Conservation (phyloP, 2,329 filamentous ascomycete genomes). For the Ophidiomyces ophidiicola region DNA sequence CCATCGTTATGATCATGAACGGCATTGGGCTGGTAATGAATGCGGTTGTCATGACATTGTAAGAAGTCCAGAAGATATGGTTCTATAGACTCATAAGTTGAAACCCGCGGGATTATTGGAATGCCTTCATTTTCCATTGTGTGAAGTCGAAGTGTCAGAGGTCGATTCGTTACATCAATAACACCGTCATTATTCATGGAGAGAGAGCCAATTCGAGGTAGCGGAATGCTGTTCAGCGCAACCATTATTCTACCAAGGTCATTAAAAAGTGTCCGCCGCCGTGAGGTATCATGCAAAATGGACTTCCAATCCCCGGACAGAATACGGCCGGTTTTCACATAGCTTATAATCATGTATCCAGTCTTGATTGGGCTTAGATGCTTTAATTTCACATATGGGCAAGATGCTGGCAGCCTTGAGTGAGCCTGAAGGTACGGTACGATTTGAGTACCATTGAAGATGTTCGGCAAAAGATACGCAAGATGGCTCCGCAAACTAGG, state of each 20-base stretch:
- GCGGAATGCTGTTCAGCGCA: slow-evolving; percentile 14
- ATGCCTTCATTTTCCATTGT: slow-evolving; percentile 20
- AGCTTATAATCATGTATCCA: slow-evolving; percentile 24
- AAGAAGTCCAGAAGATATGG: slow-evolving; percentile 21
- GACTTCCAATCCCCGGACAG: slow-evolving; percentile 20
- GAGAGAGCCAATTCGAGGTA: too few species aligned
- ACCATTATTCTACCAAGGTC: slow-evolving; percentile 19
- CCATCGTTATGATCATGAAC: slow-evolving; percentile 12
- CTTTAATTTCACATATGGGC: slow-evolving; percentile 18
- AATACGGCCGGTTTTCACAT: slow-evolving; percentile 20
- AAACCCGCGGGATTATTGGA: slow-evolving; percentile 18
- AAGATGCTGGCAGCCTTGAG: slow-evolving; percentile 9
- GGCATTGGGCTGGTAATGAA: slow-evolving; percentile 22
- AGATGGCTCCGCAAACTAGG: slow-evolving; percentile 13
- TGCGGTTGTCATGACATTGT: slow-evolving; percentile 20
- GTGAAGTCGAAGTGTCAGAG: slow-evolving; percentile 19
- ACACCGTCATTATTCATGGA: too few species aligned
- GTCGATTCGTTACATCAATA: too few species aligned
- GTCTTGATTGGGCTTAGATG: slow-evolving; percentile 14
- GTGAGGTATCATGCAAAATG: not conserved
- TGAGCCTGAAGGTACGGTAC: not conserved
- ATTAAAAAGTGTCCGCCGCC: slow-evolving; percentile 13
- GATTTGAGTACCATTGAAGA: slow-evolving; percentile 18
- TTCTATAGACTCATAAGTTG: slow-evolving; percentile 20
- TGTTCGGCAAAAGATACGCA: slow-evolving; percentile 15